Percentiles rank a stretch among this genome's conserved stretches.
Conservation (phyloP, 208 protist species). For the Wallacemonas rigidus region DNA sequence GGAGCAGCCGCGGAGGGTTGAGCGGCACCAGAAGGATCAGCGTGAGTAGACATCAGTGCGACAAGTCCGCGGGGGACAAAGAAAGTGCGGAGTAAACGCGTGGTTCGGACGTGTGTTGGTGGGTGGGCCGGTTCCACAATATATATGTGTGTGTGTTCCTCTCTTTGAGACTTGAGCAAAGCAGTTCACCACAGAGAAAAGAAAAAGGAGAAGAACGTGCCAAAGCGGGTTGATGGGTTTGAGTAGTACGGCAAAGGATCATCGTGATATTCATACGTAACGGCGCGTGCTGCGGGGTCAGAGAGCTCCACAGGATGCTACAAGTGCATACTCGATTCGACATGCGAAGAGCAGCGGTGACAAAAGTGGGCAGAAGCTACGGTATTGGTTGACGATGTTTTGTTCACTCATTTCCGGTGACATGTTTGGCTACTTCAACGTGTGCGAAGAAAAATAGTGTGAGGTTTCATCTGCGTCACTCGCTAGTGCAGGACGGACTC, state of each 20-base stretch:
- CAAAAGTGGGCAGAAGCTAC: too few relatives aligned
- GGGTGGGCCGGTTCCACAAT: background rate
- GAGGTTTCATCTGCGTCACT: background rate
- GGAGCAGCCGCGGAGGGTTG: conserved; percentile 34
- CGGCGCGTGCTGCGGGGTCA: too few relatives aligned
- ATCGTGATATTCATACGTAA: too few relatives aligned
- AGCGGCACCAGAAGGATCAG: background rate
- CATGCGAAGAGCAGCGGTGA: too few relatives aligned
- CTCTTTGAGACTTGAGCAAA: background rate
- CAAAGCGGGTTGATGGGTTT: background rate
- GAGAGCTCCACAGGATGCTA: too few relatives aligned
- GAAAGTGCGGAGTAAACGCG: background rate
- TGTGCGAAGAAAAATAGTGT: too few relatives aligned
- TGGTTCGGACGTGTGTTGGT: conserved; percentile 20
- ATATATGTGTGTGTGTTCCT: background rate
- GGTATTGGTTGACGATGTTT: too few relatives aligned
- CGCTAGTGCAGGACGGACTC: background rate
- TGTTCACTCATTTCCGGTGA: too few relatives aligned
- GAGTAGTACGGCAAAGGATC: background rate
- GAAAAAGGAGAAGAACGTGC: conserved; percentile 10
- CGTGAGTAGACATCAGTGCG: conserved; percentile 3
- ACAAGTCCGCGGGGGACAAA: conserved; percentile 6
- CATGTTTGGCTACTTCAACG: too few relatives aligned
- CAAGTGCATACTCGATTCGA: too few relatives aligned
- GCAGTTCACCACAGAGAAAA: background rate